Evolutionary conservation across 805 yeast genomes (phyloP), one percentile per base, ranked within the genome.

Genomic region (Blastobotrys terrestris): DNA sequence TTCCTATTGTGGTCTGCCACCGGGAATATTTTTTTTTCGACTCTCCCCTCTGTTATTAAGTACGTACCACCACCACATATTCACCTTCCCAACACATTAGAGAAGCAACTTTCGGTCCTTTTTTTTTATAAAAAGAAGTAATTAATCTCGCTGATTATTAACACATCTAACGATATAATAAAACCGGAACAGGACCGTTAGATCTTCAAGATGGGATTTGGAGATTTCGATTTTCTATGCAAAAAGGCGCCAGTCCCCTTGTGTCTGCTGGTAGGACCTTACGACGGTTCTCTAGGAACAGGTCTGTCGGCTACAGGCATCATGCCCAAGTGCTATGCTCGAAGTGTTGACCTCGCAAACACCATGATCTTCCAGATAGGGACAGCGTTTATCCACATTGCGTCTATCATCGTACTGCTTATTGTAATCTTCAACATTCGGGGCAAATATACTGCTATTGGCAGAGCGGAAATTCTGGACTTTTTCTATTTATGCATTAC

Each of bases 401-500:
- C 85, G 1, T 81, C 88, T 0, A 69, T 94, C 35, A 69, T 78
- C 4, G 77, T 88, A 43, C 57, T 85, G 39, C 72, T 84, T 48
- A 77, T 89, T 60, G 86, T 91, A 52, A 74, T 90, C 11, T 87
- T 83, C 72, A 84, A 85, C 60, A 81, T 91, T 44, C 76, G 91
- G 65, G 74, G 84, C 54, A 89, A 92, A 72, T 91, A 87, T 66
- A 94, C 99, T 0, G 97, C 98, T 11, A 91, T 94, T 54, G 98
- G 97, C 2, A 77, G 98, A 55, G 75, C 81, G 11, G 99, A 94
- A 65, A 85, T 90, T 83, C 69, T 88, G 51, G 80, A 78, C 59
- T 84, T 87, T 63, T 84, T 83, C 67, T 81, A 84, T 68, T 62
- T 80, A 43, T 75, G 77, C 56, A 72, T 84, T 31, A 73, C 79